These are phyloP conservation scores for Euphorbia peplus DNA, from an alignment of 345 rosid genomes.

Conservation along the genomic window DNA sequence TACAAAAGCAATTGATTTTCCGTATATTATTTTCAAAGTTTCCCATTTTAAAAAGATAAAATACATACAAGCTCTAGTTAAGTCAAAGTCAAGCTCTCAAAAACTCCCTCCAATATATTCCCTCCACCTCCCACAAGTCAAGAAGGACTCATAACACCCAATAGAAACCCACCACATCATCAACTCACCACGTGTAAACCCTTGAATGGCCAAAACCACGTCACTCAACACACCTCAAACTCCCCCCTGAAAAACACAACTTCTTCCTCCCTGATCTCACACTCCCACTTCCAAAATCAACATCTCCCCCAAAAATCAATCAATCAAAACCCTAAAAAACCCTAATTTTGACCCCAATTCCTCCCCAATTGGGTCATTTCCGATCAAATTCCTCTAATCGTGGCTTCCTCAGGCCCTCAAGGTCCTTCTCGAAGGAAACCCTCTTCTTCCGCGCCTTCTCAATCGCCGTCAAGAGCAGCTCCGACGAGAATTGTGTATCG, in stretches of 20 bases:
- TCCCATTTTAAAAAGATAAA: no score
- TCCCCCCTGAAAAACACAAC: not conserved
- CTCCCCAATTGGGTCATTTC: not conserved
- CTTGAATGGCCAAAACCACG: not conserved
- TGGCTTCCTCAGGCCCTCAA: constrained; percentile 13
- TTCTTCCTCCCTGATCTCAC: not conserved
- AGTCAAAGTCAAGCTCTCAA: no score
- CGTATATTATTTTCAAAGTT: no score
- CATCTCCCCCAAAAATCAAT: not conserved
- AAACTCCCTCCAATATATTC: not conserved
- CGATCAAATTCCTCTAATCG: not conserved
- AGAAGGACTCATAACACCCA: not conserved
- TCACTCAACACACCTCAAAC: not conserved
- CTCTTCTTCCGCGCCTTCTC: not conserved
- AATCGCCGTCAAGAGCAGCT: not conserved
- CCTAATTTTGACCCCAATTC: not conserved
- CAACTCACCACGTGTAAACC: not conserved
- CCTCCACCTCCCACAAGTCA: not conserved
- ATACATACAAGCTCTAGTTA: no score
- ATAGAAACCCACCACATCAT: constrained; percentile 5
- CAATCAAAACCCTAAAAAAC: not conserved
- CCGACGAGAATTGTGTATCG: constrained; percentile 11
- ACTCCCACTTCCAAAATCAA: not conserved
- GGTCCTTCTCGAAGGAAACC: constrained; percentile 10
- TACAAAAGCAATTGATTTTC: no score